phyloP scores from a whole-genome alignment of 2,329 filamentous ascomycete species.

The Dissoconium aciculare region DNA sequence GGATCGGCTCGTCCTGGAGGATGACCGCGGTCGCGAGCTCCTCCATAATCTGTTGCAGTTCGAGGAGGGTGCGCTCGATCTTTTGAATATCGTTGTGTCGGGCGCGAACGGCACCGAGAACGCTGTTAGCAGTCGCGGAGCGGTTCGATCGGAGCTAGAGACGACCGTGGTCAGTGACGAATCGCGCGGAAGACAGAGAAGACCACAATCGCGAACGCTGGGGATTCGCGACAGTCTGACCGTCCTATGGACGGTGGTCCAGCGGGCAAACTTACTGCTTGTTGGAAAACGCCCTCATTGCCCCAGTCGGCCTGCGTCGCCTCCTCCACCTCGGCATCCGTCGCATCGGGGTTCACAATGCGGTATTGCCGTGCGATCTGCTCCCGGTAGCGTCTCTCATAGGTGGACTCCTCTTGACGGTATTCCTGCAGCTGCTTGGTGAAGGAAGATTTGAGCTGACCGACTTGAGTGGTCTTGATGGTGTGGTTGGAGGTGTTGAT shows the following conservation, averaged over 20 bases:
- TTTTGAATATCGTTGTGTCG: conserved; percentile 71
- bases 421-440: conserved; percentile 56
- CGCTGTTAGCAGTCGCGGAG: conserved; percentile 54
- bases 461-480: conserved; percentile 55
- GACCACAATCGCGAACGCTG: neutral
- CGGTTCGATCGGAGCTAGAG: conserved; percentile 58
- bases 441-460: conserved; percentile 56
- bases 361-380: conserved; percentile 68
- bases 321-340: conserved; percentile 54
- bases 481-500: conserved; percentile 40
- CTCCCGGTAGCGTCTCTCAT: conserved; percentile 56
- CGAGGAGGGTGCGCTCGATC: conserved; percentile 60
- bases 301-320: conserved; percentile 59
- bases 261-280: conserved; percentile 59
- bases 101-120: conserved; percentile 64
- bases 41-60: conserved; percentile 56
- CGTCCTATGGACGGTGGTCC: no score
- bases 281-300: conserved; percentile 68
- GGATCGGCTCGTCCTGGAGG: conserved; percentile 51
- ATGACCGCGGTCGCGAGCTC: conserved; percentile 62
- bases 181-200: neutral
- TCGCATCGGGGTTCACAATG: conserved; percentile 57
- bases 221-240: neutral
- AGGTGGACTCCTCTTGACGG: conserved; percentile 54
- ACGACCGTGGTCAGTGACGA: neutral